Evolutionary conservation across 768 basidiomycete species (phyloP).

Genomic region (Pulveroboletus sp.): DNA sequence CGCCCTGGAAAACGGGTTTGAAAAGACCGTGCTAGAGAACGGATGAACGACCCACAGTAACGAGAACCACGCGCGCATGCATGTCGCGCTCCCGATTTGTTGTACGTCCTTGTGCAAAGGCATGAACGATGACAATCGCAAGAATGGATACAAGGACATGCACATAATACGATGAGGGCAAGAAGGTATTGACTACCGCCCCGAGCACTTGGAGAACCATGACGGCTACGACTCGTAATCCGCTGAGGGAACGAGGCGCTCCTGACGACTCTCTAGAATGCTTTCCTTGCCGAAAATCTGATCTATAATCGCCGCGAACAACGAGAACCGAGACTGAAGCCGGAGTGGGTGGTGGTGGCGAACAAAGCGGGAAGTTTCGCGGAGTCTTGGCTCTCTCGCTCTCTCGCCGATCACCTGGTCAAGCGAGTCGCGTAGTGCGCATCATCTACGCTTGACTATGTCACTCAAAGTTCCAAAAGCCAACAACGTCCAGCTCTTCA

Average conservation of each 20-base stretch:
- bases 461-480: slow-evolving; percentile 91
- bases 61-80: slow-evolving; percentile 62
- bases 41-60: slow-evolving; percentile 50
- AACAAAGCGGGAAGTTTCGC: background rate
- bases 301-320: background rate
- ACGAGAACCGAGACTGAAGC: background rate
- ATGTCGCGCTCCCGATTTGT: slow-evolving; percentile 72
- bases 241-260: too few relatives aligned
- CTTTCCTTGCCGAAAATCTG: background rate
- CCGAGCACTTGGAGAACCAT: slow-evolving; percentile 56
- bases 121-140: slow-evolving; percentile 44
- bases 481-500: slow-evolving; percentile 88
- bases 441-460: slow-evolving; percentile 44
- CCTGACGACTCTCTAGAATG: background rate
- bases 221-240: background rate
- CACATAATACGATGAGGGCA: slow-evolving; percentile 55
- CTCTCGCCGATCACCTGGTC: background rate
- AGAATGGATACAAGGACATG: slow-evolving; percentile 46
- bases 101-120: slow-evolving; percentile 63
- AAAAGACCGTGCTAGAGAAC: background rate
- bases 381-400: slow-evolving; percentile 6
- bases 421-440: slow-evolving; percentile 7
- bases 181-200: slow-evolving; percentile 35
- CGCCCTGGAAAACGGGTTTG: slow-evolving; percentile 45
- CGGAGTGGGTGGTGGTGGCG: background rate